Evolutionary conservation across 768 basidiomycete genomes (phyloP), one percentile per base, ranked within the genome.

Genomic region (Asterophora lycoperdoides): DNA sequence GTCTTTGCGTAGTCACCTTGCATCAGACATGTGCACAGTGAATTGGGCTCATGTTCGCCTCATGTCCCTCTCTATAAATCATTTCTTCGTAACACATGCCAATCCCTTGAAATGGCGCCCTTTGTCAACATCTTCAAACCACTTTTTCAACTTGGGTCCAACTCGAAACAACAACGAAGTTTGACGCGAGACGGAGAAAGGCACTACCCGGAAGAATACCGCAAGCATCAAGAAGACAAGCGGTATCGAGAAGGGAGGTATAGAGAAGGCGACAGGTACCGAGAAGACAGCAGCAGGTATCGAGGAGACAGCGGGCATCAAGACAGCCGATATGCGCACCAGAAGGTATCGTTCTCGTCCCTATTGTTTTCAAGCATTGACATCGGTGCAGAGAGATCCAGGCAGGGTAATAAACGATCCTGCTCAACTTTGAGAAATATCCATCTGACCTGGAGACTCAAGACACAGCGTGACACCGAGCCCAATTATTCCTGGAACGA

Each of bases 11-110:
- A 23, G 33, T 23, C 19, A 15, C 23, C 29, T 38, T 49, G 34
- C 38, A 32, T 35, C 26, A 13, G 11, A 19, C 36, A 46, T 36
- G 36, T 37, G 26, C 14, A 18, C 26, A 6, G 30, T 23, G 23
- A n/a, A n/a, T n/a, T 18, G 34, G 10, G 19, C 41, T 41, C 37
- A 36, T 47, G 45, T 40, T 41, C 32, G 15, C 40, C 52, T 41
- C 43, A 18, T 49, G 47, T 26, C 35, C 20, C 15, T 33, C 13
- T 18, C 13, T 38, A 53, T 44, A 53, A 41, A 41, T 17, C 23
- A 23, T 17, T 41, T 29, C n/a, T 19, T 29, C 17, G n/a, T n/a
- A 15, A 28, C 26, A 26, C 36, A 3, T 26, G 23, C 28, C 13
- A 36, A 40, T 3, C 30, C 19, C 17, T 4, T 8, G 10, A 33